Conservation (phyloP, 2,329 filamentous ascomycete genomes). For the Microthyrium microscopicum region DNA sequence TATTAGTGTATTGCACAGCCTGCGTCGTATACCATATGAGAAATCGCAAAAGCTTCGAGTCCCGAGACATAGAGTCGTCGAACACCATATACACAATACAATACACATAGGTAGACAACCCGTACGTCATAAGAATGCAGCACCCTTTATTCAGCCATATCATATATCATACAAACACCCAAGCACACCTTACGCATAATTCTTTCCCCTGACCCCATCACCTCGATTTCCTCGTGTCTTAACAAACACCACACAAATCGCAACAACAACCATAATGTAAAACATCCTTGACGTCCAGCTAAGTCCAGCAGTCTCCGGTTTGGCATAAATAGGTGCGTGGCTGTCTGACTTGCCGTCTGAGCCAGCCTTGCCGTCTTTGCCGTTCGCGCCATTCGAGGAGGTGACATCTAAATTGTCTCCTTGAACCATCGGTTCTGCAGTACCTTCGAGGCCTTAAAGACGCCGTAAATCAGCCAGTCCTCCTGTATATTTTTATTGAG, state of each 20-base stretch:
- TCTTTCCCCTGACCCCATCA: too few species aligned
- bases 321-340: neutral
- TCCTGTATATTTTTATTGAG: conserved; percentile 7
- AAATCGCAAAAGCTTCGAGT: too few species aligned
- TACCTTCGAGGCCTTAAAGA: conserved; percentile 25
- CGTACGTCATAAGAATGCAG: too few species aligned
- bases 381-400: conserved; percentile 13
- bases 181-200: too few species aligned
- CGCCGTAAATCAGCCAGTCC: conserved; percentile 6
- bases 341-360: neutral
- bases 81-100: too few species aligned
- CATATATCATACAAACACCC: too few species aligned
- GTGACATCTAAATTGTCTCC: conserved; percentile 27
- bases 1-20: too few species aligned
- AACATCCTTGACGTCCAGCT: conserved; percentile 28
- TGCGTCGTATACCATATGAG: too few species aligned
- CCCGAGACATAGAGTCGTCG: too few species aligned
- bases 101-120: too few species aligned
- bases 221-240: conserved; percentile 16
- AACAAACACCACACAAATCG: conserved; percentile 24
- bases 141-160: too few species aligned
- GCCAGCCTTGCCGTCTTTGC: conserved; percentile 6
- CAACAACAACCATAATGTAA: conserved; percentile 26
- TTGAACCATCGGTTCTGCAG: conserved; percentile 22
- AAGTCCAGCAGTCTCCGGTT: conserved; percentile 17